Evolutionary conservation across 106 monocot species (phyloP).

Genomic region (Dioscorea alata): DNA sequence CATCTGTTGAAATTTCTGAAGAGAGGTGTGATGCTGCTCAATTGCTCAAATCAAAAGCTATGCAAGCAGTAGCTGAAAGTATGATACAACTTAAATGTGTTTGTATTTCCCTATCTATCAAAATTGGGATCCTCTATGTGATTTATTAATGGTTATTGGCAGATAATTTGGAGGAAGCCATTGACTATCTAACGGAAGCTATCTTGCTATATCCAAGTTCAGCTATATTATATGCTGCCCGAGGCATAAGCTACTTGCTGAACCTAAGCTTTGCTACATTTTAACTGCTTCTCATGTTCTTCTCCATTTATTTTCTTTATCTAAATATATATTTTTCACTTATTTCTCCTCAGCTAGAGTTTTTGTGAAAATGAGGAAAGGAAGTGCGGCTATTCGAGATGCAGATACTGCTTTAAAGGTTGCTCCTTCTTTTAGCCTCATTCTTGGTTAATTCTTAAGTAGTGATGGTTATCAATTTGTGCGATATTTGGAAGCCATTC

Average conservation of each 20-base stretch:
- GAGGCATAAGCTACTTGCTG: slow-evolving; percentile 42
- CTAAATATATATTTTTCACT: background rate
- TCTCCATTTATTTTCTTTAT: background rate
- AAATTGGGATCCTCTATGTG: background rate
- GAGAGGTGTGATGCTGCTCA: slow-evolving; percentile 71
- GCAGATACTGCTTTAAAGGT: slow-evolving; percentile 81
- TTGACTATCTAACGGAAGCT: slow-evolving; percentile 63
- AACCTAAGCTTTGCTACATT: background rate
- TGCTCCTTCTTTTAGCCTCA: background rate
- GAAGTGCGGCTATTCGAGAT: slow-evolving; percentile 87
- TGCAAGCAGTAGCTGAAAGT: slow-evolving; percentile 57
- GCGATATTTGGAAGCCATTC: background rate
- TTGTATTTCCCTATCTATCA: background rate
- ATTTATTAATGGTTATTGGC: background rate
- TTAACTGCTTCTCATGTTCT: background rate
- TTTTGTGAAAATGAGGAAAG: slow-evolving; percentile 70
- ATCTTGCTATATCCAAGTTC: slow-evolving; percentile 72
- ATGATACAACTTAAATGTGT: background rate
- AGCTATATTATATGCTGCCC: slow-evolving; percentile 65
- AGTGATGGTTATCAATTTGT: background rate
- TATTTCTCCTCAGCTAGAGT: slow-evolving; percentile 43
- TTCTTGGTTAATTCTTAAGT: background rate
- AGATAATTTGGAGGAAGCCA: slow-evolving; percentile 68
- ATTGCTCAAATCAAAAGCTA: slow-evolving; percentile 58
- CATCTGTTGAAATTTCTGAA: slow-evolving; percentile 63